Conservation (phyloP, 2,329 filamentous ascomycete genomes). For the Pestalotiopsis sp. region DNA sequence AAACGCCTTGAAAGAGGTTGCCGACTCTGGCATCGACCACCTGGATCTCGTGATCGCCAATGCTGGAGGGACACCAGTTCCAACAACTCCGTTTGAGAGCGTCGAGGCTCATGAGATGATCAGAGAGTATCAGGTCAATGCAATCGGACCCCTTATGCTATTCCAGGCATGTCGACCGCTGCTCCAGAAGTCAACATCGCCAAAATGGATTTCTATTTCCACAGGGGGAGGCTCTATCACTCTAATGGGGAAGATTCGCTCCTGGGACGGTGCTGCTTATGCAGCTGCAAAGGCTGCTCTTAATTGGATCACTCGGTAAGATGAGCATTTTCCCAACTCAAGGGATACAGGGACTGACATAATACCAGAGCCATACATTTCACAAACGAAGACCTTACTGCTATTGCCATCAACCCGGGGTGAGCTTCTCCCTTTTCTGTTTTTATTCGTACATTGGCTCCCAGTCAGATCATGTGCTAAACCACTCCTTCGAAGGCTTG, state of each 20-base stretch:
- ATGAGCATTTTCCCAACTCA: background rate
- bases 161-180: slow-evolving; percentile 33
- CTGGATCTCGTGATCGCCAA: slow-evolving; percentile 39
- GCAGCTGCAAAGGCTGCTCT: slow-evolving; percentile 30
- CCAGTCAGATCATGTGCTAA: too few relatives aligned
- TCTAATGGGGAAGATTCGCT: slow-evolving; percentile 18
- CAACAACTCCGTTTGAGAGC: slow-evolving; percentile 27
- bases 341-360: background rate
- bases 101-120: slow-evolving; percentile 27
- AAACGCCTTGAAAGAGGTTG: slow-evolving; percentile 25
- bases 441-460: background rate
- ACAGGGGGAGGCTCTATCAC: slow-evolving; percentile 26
- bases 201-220: slow-evolving; percentile 33
- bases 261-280: slow-evolving; percentile 24
- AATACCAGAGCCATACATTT: too few relatives aligned
- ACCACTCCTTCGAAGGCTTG: too few relatives aligned
- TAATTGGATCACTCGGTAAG: slow-evolving; percentile 29
- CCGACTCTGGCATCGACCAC: slow-evolving; percentile 26
- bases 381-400: too few relatives aligned
- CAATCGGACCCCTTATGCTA: slow-evolving; percentile 28
- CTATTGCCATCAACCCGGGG: too few relatives aligned
- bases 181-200: slow-evolving; percentile 26
- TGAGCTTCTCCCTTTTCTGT: background rate
- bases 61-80: slow-evolving; percentile 28
- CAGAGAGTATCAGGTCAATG: slow-evolving; percentile 26